Evolutionary conservation across 2,329 filamentous ascomycete genomes (phyloP).

Genomic region (Hypoxylon sp.): DNA sequence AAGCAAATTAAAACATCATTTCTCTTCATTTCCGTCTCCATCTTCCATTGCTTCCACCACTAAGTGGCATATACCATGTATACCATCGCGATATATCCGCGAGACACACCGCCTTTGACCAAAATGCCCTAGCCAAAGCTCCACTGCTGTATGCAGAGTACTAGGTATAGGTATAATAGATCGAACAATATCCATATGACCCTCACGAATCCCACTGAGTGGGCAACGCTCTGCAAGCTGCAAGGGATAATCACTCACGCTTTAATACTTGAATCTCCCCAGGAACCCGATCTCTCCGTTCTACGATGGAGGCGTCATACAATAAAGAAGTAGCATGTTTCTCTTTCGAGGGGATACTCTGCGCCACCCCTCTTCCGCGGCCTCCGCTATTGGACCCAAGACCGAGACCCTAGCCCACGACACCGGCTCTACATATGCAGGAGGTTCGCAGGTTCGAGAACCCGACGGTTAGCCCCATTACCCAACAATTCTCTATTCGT

Average conservation of each 20-base stretch:
- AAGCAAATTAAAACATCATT: conserved; percentile 22
- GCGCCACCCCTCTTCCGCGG: conserved; percentile 31
- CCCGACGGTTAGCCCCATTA: conserved; percentile 19
- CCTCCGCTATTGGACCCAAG: conserved; percentile 37
- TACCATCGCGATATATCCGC: conserved; percentile 23
- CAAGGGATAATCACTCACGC: background rate
- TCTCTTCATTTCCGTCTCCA: background rate
- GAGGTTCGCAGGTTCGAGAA: conserved; percentile 33
- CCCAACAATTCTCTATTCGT: conserved; percentile 26
- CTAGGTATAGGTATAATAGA: conserved; percentile 5
- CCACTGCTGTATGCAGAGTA: conserved; percentile 24
- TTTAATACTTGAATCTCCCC: conserved; percentile 9
- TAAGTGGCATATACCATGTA: background rate
- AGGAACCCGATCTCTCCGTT: conserved; percentile 7
- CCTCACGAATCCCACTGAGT: conserved; percentile 4
- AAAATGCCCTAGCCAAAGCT: conserved; percentile 18
- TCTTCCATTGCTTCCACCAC: conserved; percentile 6
- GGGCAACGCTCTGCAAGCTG: background rate
- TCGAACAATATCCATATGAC: conserved; percentile 21
- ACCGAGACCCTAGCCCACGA: conserved; percentile 34
- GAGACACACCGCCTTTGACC: conserved; percentile 35
- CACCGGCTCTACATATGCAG: conserved; percentile 27
- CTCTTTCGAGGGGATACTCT: conserved; percentile 24
- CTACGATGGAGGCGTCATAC: conserved; percentile 28
- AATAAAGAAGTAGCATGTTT: conserved; percentile 29